phyloP scores from a whole-genome alignment of 495 filamentous ascomycete genomes.

The Lasiosphaeria ovina region DNA sequence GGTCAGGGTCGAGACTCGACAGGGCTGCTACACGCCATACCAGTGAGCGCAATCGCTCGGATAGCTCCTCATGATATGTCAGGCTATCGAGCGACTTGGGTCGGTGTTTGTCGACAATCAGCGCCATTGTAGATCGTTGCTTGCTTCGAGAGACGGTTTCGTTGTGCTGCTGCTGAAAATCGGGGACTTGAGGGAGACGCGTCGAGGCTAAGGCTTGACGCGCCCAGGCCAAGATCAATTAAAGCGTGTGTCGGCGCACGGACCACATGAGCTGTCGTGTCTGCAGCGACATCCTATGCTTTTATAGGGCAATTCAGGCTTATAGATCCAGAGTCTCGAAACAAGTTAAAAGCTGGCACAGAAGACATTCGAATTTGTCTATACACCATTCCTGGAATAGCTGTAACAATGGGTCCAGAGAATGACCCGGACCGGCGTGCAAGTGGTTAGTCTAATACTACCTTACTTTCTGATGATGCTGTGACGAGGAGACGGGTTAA shows the following conservation, averaged over 20 bases:
- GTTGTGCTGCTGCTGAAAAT: conserved; percentile 4
- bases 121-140: conserved; percentile 44
- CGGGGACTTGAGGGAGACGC: conserved; percentile 20
- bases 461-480: no score
- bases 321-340: no score
- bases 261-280: conserved; percentile 8
- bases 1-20: not conserved
- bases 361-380: no score
- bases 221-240: conserved; percentile 18
- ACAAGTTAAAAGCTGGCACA: not conserved
- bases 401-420: no score
- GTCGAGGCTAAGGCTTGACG: conserved; percentile 10
- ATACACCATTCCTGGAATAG: no score
- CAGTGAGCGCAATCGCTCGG: conserved; percentile 79
- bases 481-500: no score
- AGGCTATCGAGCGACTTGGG: conserved; percentile 85
- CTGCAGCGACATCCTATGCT: no score
- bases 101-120: conserved; percentile 92
- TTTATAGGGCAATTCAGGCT: not conserved
- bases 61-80: conserved; percentile 85
- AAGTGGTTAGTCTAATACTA: no score
- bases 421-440: no score
- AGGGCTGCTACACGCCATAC: conserved; percentile 45
- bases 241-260: conserved; percentile 16
- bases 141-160: not conserved